Base-by-base conservation (phyloP, 352 stramenopile genomes). In the Phytophthora sp. region DNA sequence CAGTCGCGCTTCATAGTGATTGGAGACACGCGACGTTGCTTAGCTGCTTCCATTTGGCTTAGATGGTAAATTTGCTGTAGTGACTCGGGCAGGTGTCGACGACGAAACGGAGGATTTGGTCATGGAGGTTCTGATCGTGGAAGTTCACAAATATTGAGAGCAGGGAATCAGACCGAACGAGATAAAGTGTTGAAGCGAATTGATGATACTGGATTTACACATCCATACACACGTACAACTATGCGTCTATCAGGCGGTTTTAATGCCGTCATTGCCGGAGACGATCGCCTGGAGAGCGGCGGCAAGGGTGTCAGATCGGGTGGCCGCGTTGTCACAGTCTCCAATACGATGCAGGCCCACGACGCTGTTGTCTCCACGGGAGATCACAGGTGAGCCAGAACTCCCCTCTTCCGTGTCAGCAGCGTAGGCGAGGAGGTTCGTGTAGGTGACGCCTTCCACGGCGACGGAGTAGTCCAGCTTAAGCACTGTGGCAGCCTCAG, bases 281-380 rank as follows among this genome's bases (percentile, higher is more conserved):
- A 74, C 54, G 7, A 74, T 61, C 1, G 28, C 39, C 39, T 64
- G 57, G 20, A 79, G 63, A 15, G 57, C 54, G 23, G 24, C 44
- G 11, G 48, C 31, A 13, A 79, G 51, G 38, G 48, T 71, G 11
- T 66, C 13, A 5, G 64, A 73, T 45, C 58, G 46, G 1, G 64
- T 73, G 9, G 67, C 82, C 7, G 76, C 81, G 39, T 92, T 92
- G 41, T 87, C 62, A 37, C 84, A 92, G 17, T 84, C 81, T 35
- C 84, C 84, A 31, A 84, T 90, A 48, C 88, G 81, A 52, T 92
- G 84, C 23, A 92, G 66, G n/a, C 77, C 84, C 13, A 92, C 72
- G 13, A 92, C 84, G 1, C 55, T 38, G 45, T 89, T 82, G 53
- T 92, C 82, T 17, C n/a, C 41, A 0, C 53, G 59, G 5, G 76